Conservation (phyloP, 2,329 filamentous ascomycete genomes). For the Pseudocercospora vitis region DNA sequence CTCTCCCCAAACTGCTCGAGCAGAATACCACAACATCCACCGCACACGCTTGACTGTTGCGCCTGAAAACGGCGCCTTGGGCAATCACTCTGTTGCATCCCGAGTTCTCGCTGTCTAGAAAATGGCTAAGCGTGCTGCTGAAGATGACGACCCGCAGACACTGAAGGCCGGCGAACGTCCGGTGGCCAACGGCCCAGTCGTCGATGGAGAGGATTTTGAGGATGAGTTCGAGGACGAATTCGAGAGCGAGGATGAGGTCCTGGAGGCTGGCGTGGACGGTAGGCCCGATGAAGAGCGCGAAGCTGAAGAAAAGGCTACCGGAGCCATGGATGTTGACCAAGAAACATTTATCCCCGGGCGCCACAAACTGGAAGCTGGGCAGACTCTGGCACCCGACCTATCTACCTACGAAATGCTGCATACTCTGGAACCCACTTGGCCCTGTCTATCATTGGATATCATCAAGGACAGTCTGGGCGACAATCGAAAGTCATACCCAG, state of each 20-base stretch:
- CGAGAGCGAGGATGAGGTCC: constrained; percentile 83
- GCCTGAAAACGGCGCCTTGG: constrained; percentile 29
- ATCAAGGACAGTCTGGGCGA: constrained; percentile 82
- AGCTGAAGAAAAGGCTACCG: constrained; percentile 72
- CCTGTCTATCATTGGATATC: constrained; percentile 94
- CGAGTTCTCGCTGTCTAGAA: constrained; percentile 29
- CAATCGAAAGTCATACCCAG: constrained; percentile 87
- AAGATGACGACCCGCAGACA: constrained; percentile 51
- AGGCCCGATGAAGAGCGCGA: constrained; percentile 89
- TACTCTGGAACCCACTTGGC: constrained; percentile 90
- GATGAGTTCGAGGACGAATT: constrained; percentile 93
- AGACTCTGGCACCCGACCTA: constrained; percentile 85
- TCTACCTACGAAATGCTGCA: constrained; percentile 99
- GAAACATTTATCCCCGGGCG: constrained; percentile 94
- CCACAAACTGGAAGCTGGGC: constrained; percentile 84
- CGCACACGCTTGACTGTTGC: constrained; percentile 27
- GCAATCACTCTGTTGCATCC: constrained; percentile 30
- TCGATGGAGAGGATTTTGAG: constrained; percentile 73
- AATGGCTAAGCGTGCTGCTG: constrained; percentile 63
- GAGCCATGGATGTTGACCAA: constrained; percentile 91
- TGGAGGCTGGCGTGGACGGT: constrained; percentile 92
- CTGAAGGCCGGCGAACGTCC: constrained; percentile 64
- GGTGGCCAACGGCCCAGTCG: constrained; percentile 49
- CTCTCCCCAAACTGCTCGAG: too few species aligned
- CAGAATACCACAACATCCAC: not conserved